Conservation (phyloP, 2,329 filamentous ascomycete genomes). For the Stachybotrys chartarum region DNA sequence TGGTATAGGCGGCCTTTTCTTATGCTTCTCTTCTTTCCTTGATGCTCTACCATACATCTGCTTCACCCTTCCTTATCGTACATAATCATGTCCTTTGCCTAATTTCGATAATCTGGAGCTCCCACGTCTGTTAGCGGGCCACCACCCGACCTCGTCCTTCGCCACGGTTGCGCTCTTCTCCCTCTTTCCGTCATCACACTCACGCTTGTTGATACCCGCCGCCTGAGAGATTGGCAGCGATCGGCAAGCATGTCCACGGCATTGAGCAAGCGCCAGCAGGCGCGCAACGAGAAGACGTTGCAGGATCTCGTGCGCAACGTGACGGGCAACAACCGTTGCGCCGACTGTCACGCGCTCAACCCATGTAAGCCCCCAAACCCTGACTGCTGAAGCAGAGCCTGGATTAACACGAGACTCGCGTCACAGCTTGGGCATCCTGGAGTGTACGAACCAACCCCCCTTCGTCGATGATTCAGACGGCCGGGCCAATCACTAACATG, state of each 20-base stretch:
- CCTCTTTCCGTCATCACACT: background rate
- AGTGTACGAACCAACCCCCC: slow-evolving; percentile 54
- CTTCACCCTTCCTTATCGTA: background rate
- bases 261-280: slow-evolving; percentile 93
- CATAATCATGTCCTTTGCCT: background rate
- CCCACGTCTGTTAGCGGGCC: background rate
- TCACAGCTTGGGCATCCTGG: slow-evolving; percentile 88
- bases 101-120: background rate
- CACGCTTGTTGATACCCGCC: background rate
- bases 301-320: slow-evolving; percentile 81
- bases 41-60: background rate
- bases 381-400: background rate
- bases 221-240: background rate
- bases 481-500: background rate
- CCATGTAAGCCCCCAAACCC: slow-evolving; percentile 54
- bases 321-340: slow-evolving; percentile 86
- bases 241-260: slow-evolving; percentile 55
- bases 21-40: background rate
- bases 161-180: background rate
- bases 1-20: background rate
- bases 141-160: background rate
- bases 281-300: slow-evolving; percentile 86
- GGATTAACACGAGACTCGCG: slow-evolving; percentile 17
- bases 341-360: slow-evolving; percentile 86
- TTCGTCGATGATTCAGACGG: background rate